These are phyloP conservation scores for Wallacemonas sp. DNA, from an alignment of 208 protist genomes.

Conservation along the genomic window DNA sequence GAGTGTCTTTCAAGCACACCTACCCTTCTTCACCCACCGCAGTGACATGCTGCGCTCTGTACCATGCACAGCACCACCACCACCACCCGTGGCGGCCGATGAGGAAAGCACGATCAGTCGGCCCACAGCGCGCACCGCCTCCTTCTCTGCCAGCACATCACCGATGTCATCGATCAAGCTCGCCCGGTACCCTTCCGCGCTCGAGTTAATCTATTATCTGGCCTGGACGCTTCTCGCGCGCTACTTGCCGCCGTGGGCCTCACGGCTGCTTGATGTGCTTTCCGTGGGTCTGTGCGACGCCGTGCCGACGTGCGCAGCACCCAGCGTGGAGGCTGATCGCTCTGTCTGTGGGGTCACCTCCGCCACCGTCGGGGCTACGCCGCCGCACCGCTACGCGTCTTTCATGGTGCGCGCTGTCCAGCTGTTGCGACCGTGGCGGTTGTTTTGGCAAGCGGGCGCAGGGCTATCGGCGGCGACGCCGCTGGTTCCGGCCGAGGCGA, in stretches of 20 bases:
- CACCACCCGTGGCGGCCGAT: neutral
- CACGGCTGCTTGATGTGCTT: slow-evolving; percentile 17
- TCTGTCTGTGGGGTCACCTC: too few species aligned
- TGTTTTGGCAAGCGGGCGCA: too few species aligned
- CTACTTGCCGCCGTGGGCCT: slow-evolving; percentile 11
- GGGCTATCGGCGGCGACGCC: too few species aligned
- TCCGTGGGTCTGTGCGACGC: slow-evolving; percentile 10
- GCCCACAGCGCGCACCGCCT: neutral
- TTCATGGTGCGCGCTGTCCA: too few species aligned
- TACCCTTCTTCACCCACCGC: neutral
- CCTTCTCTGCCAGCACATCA: neutral
- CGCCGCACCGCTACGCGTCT: too few species aligned
- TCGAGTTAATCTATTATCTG: slow-evolving; percentile 28
- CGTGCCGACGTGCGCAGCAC: neutral
- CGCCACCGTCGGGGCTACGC: too few species aligned
- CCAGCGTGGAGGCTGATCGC: too few species aligned
- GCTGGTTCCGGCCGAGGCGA: too few species aligned
- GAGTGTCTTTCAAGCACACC: neutral
- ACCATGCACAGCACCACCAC: neutral
- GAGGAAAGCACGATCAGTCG: neutral
- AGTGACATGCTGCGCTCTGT: neutral
- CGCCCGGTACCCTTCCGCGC: slow-evolving; percentile 18
- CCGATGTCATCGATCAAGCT: neutral
- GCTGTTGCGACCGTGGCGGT: too few species aligned
- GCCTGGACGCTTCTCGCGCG: slow-evolving; percentile 20